Base-by-base conservation (phyloP, 225 moss, liverwort and hornwort species). In the Marchantia polymorpha region DNA sequence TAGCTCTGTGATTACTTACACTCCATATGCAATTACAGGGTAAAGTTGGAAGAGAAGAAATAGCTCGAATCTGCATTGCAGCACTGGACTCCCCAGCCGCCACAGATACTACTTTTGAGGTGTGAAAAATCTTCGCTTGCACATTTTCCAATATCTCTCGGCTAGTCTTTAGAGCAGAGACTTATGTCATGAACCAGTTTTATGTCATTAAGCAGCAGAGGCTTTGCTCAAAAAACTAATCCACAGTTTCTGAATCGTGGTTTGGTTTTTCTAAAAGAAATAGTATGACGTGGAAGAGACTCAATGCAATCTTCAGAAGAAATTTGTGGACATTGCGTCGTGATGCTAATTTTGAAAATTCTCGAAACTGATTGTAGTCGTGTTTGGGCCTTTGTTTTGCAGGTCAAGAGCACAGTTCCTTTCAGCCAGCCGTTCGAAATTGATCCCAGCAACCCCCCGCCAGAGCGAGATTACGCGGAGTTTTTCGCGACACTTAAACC, bases 361-460 rank as follows among this genome's bases (percentile, higher is more conserved):
- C 30, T 16, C 9, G 7, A 17, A 8, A 61, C 9, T 23, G 61
- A 22, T 10, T 17, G 59, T 69, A 22, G 73, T 77, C 77, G 77
- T 2, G 64, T 72, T 0, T 19, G 48, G 7, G 19, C 47, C 19
- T 31, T 73, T 23, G 4, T 73, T 6, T 64, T n/a, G 19, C 86
- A 89, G 89, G 89, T 97, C 53, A 97, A 97, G 86, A 94, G 94
- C 60, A 97, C 91, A 31, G 90, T 97, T 6, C 94, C 96, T 54
- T 94, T 97, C 78, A 94, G 94, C 86, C 84, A 93, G 56, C 83
- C 92, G 29, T 97, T 93, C 85, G 86, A 85, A 6, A 80, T 92
- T 0, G 94, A 97, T 63, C 73, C 89, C 20, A 84, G 61, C 31
- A 91, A 88, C 53, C 90, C 88, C 46, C 94, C 91, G 46, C 77